Conservation (phyloP, 345 rosid genomes). For the Linum tenue region DNA sequence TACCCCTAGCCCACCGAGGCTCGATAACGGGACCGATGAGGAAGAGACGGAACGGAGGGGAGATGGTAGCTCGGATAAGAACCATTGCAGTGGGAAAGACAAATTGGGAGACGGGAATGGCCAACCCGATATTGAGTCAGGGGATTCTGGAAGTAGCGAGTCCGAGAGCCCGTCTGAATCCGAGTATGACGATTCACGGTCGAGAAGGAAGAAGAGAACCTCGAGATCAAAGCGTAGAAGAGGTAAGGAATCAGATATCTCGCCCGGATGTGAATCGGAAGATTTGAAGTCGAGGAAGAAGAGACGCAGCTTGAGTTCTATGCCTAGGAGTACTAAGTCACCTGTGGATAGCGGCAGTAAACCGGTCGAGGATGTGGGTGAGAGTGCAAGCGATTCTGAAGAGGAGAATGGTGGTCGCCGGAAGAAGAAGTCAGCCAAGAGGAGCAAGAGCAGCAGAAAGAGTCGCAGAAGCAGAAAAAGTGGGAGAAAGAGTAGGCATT, state of each 20-base stretch:
- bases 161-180: constrained; percentile 24
- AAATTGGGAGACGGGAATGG: constrained; percentile 12
- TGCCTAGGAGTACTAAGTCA: constrained; percentile 20
- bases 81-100: constrained; percentile 28
- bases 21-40: constrained; percentile 26
- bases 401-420: constrained; percentile 19
- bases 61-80: constrained; percentile 10
- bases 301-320: constrained; percentile 27
- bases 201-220: not conserved
- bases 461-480: constrained; percentile 21
- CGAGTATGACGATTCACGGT: constrained; percentile 13
- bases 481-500: constrained; percentile 17
- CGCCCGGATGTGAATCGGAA: constrained; percentile 28
- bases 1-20: constrained; percentile 76
- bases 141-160: constrained; percentile 24
- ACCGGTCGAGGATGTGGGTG: constrained; percentile 26
- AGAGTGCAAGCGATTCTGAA: constrained; percentile 33
- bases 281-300: constrained; percentile 27
- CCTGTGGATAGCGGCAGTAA: constrained; percentile 21
- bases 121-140: constrained; percentile 31
- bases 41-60: constrained; percentile 28
- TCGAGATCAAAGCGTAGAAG: constrained; percentile 2
- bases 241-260: constrained; percentile 2
- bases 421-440: constrained; percentile 25
- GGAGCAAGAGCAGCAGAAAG: constrained; percentile 7